These are phyloP conservation scores for Zasmidium cellare DNA, from an alignment of 2,329 filamentous ascomycete genomes.

Conservation along the genomic window DNA sequence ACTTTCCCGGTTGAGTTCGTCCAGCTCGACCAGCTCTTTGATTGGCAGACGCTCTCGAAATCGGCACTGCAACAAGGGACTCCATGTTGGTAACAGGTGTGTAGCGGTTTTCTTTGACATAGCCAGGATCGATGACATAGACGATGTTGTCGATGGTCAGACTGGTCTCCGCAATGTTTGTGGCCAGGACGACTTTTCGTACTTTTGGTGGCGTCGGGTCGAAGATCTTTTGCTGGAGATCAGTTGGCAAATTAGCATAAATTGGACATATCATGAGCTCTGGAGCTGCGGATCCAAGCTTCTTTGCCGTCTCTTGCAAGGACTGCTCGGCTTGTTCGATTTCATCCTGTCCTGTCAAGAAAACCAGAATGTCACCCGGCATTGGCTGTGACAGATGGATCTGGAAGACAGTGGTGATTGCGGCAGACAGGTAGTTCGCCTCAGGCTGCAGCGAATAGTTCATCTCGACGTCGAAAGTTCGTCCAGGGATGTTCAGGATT, in stretches of 20 bases:
- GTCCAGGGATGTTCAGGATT: conserved; percentile 91
- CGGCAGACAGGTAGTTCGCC: conserved; percentile 88
- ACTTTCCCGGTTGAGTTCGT: conserved; percentile 87
- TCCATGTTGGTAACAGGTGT: conserved; percentile 92
- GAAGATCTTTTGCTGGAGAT: conserved; percentile 90
- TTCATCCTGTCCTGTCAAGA: conserved; percentile 93
- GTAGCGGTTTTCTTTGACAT: conserved; percentile 93
- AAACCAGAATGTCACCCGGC: conserved; percentile 84
- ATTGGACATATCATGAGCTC: conserved; percentile 91
- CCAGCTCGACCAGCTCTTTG: conserved; percentile 91
- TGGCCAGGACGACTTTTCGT: conserved; percentile 89
- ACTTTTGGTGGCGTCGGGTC: conserved; percentile 83
- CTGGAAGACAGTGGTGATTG: conserved; percentile 91
- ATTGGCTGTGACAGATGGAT: conserved; percentile 84
- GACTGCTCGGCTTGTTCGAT: conserved; percentile 86
- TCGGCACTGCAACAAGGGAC: conserved; percentile 84
- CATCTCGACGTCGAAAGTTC: conserved; percentile 85
- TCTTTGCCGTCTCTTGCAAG: conserved; percentile 80
- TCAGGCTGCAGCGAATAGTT: conserved; percentile 89
- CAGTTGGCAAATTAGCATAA: conserved; percentile 88
- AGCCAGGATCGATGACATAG: conserved; percentile 93
- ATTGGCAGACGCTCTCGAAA: conserved; percentile 87
- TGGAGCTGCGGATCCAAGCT: conserved; percentile 78
- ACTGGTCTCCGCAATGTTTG: conserved; percentile 95
- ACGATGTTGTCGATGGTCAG: conserved; percentile 95